Evolutionary conservation across 1,284 basidiomycete genomes (phyloP), one percentile per base, ranked within the genome.

Genomic region (Peniophora sp.): DNA sequence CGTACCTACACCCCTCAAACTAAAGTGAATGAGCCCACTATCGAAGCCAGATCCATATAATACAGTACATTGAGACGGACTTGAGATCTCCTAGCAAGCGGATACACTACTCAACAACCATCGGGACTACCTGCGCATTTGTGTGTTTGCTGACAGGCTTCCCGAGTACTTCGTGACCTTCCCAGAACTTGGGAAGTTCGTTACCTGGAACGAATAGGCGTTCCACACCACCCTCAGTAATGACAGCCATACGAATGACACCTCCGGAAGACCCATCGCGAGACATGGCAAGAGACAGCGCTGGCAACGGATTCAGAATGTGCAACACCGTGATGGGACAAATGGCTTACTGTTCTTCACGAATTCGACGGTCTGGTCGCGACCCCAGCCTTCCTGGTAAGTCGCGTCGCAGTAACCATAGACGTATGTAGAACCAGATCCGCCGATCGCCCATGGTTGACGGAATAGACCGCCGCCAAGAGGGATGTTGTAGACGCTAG

Each of bases 391-490:
- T 35, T 96, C 92, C 65, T 82, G 73, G 70, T 91, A 99, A n/a
- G 93, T 98, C 24, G 97, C 92, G 67, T 99, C 97, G 65, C 97
- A 99, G 72, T 97, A 99, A 47, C 96, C 97, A 64, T 99, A 99
- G 17, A 99, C 94, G 67, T 98, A 99, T 11, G 94, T 92, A 41
- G 94, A 97, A 14, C 97, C 97, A 51, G 93, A 97, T 32, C 92
- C 94, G 63, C 92, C 94, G 59, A 97, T 97, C 48, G 93, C 92
- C 94, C 94, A 97, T 10, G 94, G 93, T 63, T 95, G 92, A 57
- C 88, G 81, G 79, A 97, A 97, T 49, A 93, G 72, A 36, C 94
- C 94, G 51, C 94, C 94, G 42, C 94, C 94, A 17, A 97, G 76
- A 18, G 94, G 94, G 51, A 97, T 92, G 66, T 97, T 98, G 73